A percentile compares a stretch with the other conserved stretches of the same genome.
These are phyloP conservation scores for Candida sp. DNA, from an alignment of 1,139 yeast species.

Conservation along the genomic window DNA sequence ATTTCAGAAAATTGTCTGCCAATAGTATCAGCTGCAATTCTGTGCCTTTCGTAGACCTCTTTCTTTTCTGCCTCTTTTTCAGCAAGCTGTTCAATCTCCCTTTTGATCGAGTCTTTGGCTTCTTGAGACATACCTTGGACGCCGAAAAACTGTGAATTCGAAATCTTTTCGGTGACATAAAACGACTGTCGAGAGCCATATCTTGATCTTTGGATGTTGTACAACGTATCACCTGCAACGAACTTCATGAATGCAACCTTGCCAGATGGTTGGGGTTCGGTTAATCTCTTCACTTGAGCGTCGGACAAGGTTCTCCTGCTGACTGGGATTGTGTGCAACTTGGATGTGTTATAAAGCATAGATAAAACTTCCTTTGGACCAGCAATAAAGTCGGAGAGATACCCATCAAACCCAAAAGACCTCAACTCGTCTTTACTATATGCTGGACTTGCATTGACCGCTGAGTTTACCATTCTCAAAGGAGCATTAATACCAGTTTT, in stretches of 20 bases:
- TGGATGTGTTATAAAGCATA: conserved; percentile 69
- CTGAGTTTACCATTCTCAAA: conserved; percentile 28
- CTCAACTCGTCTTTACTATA: conserved; percentile 36
- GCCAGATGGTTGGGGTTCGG: conserved; percentile 32
- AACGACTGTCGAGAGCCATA: conserved; percentile 61
- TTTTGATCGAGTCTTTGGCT: conserved; percentile 25
- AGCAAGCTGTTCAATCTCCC: conserved; percentile 1
- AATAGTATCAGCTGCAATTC: neutral
- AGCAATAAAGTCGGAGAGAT: conserved; percentile 65
- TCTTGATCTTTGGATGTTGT: conserved; percentile 54
- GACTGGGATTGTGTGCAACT: conserved; percentile 69
- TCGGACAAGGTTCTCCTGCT: conserved; percentile 45
- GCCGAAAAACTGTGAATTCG: conserved; percentile 40
- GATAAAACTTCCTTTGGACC: conserved; percentile 81
- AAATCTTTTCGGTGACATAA: conserved; percentile 40
- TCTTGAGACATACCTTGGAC: conserved; percentile 48
- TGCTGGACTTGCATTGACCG: conserved; percentile 17
- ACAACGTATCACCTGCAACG: conserved; percentile 61
- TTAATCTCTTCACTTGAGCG: conserved; percentile 41
- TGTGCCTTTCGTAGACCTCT: conserved; percentile 2
- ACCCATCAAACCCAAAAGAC: conserved; percentile 78
- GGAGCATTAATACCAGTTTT: conserved; percentile 38
- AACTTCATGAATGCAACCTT: conserved; percentile 55
- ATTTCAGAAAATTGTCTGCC: conserved; percentile 14
- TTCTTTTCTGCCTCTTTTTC: conserved; percentile 7